phyloP scores from a whole-genome alignment of 805 yeast genomes.

The Candida insectorum region DNA sequence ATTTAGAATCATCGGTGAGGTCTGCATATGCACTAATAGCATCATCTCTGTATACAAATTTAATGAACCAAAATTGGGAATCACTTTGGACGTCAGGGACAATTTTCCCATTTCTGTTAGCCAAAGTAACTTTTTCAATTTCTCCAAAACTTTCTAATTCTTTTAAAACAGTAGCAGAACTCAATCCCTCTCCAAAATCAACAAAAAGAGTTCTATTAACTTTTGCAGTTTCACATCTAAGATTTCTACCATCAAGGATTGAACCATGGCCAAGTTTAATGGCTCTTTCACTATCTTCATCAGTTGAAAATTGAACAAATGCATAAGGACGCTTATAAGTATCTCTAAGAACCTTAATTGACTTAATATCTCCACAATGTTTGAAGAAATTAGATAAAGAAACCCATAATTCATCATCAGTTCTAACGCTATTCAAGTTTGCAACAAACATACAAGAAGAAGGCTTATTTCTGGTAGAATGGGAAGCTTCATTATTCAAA shows the following conservation, averaged over 20 bases:
- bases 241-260: constrained; percentile 64
- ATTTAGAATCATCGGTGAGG: constrained; percentile 50
- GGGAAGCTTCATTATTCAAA: constrained; percentile 1
- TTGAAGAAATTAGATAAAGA: constrained; percentile 68
- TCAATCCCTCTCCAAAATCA: constrained; percentile 24
- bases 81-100: constrained; percentile 13
- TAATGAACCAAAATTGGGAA: constrained; percentile 63
- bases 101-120: constrained; percentile 33
- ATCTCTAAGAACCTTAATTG: constrained; percentile 83
- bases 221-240: constrained; percentile 87
- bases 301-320: constrained; percentile 79
- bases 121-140: constrained; percentile 58
- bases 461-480: constrained; percentile 55
- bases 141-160: constrained; percentile 62
- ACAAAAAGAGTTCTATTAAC: constrained; percentile 84
- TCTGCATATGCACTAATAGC: constrained; percentile 82
- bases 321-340: constrained; percentile 84
- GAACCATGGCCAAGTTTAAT: constrained; percentile 67
- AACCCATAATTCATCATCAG: constrained; percentile 69
- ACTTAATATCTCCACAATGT: constrained; percentile 65
- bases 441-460: constrained; percentile 90
- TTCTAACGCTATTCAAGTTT: constrained; percentile 58
- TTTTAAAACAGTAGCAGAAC: constrained; percentile 32
- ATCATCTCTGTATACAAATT: constrained; percentile 79
- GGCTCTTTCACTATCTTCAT: constrained; percentile 67